A percentile compares a stretch with the other conserved stretches of the same genome.
phyloP scores from a whole-genome alignment of 73 alveolate genomes.

The Stentor coeruleus region DNA sequence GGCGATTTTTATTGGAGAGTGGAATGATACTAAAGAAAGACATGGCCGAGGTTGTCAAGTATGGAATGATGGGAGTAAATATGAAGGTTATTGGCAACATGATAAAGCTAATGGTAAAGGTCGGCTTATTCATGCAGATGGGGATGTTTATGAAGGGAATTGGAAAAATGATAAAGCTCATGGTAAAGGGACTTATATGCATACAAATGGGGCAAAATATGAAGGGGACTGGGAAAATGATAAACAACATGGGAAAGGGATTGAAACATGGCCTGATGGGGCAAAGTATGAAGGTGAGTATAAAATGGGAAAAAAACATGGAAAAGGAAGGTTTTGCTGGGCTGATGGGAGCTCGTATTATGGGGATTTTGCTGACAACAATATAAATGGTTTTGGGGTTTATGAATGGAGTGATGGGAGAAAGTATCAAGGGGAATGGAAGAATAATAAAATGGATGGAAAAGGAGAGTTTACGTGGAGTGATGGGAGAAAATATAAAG shows the following conservation, averaged over 20 bases:
- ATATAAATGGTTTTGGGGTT: slow-evolving; percentile 69
- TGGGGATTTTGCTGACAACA: slow-evolving; percentile 67
- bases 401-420: slow-evolving; percentile 79
- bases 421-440: slow-evolving; percentile 71
- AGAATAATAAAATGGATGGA: slow-evolving; percentile 68
- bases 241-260: slow-evolving; percentile 75
- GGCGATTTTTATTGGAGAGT: slow-evolving; percentile 29
- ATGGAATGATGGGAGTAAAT: slow-evolving; percentile 37
- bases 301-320: slow-evolving; percentile 57
- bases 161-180: slow-evolving; percentile 42
- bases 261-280: slow-evolving; percentile 73
- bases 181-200: slow-evolving; percentile 41
- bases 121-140: slow-evolving; percentile 35
- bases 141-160: slow-evolving; percentile 44
- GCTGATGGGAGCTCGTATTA: slow-evolving; percentile 56
- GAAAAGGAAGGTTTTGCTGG: slow-evolving; percentile 53
- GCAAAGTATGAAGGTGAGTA: slow-evolving; percentile 70
- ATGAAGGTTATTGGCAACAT: slow-evolving; percentile 45
- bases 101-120: slow-evolving; percentile 43
- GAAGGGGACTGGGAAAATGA: slow-evolving; percentile 50
- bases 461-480: slow-evolving; percentile 71
- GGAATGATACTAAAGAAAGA: slow-evolving; percentile 27
- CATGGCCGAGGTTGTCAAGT: slow-evolving; percentile 35
- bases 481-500: slow-evolving; percentile 59
- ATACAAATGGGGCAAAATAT: slow-evolving; percentile 41